Evolutionary conservation across 768 basidiomycete genomes (phyloP).

Genomic region (Lactarius hengduanensis): DNA sequence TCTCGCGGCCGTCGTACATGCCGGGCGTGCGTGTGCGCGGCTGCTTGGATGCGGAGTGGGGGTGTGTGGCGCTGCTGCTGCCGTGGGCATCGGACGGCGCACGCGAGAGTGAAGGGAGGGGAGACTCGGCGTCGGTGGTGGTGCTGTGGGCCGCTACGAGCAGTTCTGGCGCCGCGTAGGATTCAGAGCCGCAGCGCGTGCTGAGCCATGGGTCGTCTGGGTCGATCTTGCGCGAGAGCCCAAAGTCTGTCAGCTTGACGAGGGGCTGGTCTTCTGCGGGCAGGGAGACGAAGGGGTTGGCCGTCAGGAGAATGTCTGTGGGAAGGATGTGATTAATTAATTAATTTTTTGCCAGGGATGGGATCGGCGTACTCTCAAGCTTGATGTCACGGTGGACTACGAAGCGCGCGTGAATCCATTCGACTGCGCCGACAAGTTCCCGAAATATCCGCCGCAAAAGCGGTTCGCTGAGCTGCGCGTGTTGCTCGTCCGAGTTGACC

Average conservation of each 20-base stretch:
- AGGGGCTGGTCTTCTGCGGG: slow-evolving; percentile 41
- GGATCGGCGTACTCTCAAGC: slow-evolving; percentile 57
- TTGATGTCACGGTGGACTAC: slow-evolving; percentile 92
- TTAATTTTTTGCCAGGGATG: background rate
- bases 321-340: background rate
- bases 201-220: slow-evolving; percentile 57
- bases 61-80: background rate
- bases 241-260: slow-evolving; percentile 86
- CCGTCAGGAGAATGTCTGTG: slow-evolving; percentile 74
- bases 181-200: slow-evolving; percentile 85
- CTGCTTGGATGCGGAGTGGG: slow-evolving; percentile 32
- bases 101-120: slow-evolving; percentile 23
- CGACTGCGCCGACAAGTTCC: slow-evolving; percentile 75
- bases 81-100: slow-evolving; percentile 18
- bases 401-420: slow-evolving; percentile 84
- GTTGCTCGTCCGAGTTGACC: slow-evolving; percentile 52
- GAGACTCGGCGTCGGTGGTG: slow-evolving; percentile 27
- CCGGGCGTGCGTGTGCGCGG: slow-evolving; percentile 43
- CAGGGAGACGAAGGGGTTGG: slow-evolving; percentile 38
- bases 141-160: slow-evolving; percentile 42
- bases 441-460: slow-evolving; percentile 68
- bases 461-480: slow-evolving; percentile 39
- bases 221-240: slow-evolving; percentile 82
- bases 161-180: slow-evolving; percentile 81
- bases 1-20: slow-evolving; percentile 78